These are phyloP conservation scores for Rhodomyrtus psidioides DNA, from an alignment of 441 rosid species.

Conservation along the genomic window DNA sequence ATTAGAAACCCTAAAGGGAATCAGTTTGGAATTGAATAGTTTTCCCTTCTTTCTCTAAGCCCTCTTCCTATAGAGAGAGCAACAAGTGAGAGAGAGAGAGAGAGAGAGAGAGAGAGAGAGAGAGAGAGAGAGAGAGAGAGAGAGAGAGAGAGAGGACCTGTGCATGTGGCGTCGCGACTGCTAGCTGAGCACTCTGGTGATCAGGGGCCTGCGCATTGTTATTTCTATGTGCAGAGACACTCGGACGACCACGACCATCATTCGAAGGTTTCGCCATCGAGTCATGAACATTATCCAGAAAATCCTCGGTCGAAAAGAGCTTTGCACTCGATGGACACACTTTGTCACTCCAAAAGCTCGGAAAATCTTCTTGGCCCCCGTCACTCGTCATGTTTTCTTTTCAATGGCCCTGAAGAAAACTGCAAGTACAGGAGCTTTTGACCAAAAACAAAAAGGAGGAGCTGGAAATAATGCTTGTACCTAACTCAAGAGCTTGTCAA, in stretches of 20 bases:
- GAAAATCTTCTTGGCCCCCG: background rate
- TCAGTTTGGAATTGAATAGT: background rate
- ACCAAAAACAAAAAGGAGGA: too few species aligned
- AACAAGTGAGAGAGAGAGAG: too few species aligned
- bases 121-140: too few species aligned
- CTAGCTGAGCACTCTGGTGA: background rate
- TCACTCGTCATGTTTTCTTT: background rate
- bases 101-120: too few species aligned
- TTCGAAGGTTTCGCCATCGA: background rate
- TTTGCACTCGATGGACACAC: too few species aligned
- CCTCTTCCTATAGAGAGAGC: background rate
- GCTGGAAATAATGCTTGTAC: background rate
- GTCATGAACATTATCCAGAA: background rate
- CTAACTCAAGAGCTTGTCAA: background rate
- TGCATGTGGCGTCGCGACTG: background rate
- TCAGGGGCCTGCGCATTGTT: background rate
- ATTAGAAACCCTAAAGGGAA: background rate
- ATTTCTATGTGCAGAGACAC: background rate
- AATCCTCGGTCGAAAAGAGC: too few species aligned
- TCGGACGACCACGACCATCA: too few species aligned
- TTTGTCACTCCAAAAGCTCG: too few species aligned
- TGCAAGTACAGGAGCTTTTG: background rate
- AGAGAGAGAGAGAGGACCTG: background rate
- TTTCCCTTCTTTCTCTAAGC: background rate
- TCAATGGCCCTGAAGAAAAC: background rate